phyloP scores from a whole-genome alignment of 345 rosid species.

The Aquilaria malaccensis region DNA sequence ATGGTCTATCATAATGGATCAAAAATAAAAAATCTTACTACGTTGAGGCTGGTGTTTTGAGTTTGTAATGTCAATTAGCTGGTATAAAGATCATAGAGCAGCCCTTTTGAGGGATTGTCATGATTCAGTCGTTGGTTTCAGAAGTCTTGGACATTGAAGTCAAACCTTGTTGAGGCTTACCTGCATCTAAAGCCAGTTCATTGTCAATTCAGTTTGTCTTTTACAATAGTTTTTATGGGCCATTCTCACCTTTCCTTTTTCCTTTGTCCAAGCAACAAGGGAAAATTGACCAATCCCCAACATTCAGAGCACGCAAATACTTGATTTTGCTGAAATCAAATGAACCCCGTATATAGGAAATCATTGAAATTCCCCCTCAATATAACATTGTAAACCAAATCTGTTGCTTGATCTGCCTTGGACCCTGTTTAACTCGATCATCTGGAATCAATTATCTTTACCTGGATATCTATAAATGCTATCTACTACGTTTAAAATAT shows the following conservation, averaged over 20 bases:
- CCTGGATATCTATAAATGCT: not conserved
- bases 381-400: not conserved
- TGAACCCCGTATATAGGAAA: not conserved
- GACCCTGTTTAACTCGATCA: too few relatives aligned
- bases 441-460: too few relatives aligned
- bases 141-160: too few relatives aligned
- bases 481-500: not conserved
- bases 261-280: not conserved
- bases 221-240: not conserved
- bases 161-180: too few relatives aligned
- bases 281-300: slow-evolving; percentile 16
- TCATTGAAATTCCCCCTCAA: too few relatives aligned
- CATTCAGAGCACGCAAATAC: slow-evolving; percentile 5
- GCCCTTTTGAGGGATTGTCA: too few relatives aligned
- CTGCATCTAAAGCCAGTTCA: not conserved
- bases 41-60: not conserved
- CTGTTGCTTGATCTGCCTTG: not conserved
- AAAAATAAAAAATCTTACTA: not conserved
- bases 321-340: not conserved
- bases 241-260: not conserved
- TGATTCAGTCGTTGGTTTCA: too few relatives aligned
- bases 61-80: too few relatives aligned
- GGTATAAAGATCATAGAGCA: too few relatives aligned
- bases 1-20: too few relatives aligned
- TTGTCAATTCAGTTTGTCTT: not conserved